Evolutionary conservation across 2,329 filamentous ascomycete genomes (phyloP).

Genomic region (Colletotrichum sp.): DNA sequence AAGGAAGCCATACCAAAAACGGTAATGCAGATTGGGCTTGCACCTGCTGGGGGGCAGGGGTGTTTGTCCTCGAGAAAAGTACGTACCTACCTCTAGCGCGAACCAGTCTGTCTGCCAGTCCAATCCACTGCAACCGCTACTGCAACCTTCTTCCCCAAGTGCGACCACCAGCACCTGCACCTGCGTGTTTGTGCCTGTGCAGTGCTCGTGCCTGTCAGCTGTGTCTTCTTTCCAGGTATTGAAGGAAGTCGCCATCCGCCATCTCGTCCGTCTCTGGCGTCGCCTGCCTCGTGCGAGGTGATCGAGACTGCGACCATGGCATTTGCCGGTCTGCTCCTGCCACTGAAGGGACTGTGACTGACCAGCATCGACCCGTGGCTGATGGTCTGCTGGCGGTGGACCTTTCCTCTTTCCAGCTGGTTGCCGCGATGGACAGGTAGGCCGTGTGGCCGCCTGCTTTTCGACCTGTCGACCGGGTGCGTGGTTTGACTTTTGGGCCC

Average conservation of each 20-base stretch:
- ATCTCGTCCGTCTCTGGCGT: background rate
- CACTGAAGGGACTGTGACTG: background rate
- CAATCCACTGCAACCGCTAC: conserved; percentile 14
- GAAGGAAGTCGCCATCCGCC: background rate
- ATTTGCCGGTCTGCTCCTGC: background rate
- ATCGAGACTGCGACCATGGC: background rate
- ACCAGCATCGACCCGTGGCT: background rate
- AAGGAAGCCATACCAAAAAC: background rate
- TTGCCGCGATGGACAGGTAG: background rate
- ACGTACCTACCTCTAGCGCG: background rate
- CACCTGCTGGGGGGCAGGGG: background rate
- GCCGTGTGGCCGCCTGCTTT: background rate
- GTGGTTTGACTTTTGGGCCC: background rate
- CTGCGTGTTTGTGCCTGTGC: background rate
- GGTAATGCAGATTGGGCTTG: background rate
- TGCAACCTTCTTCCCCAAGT: conserved; percentile 20
- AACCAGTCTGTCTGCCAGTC: background rate
- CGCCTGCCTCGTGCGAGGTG: background rate
- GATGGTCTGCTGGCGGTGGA: background rate
- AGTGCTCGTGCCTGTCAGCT: background rate
- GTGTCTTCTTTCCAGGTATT: background rate
- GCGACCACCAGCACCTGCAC: background rate
- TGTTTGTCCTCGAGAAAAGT: background rate
- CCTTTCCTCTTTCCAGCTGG: background rate
- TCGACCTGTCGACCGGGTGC: background rate